Evolutionary conservation across 306 rosid species (phyloP), one percentile per base, ranked within the genome.

Genomic region (Vigna nakashimae): DNA sequence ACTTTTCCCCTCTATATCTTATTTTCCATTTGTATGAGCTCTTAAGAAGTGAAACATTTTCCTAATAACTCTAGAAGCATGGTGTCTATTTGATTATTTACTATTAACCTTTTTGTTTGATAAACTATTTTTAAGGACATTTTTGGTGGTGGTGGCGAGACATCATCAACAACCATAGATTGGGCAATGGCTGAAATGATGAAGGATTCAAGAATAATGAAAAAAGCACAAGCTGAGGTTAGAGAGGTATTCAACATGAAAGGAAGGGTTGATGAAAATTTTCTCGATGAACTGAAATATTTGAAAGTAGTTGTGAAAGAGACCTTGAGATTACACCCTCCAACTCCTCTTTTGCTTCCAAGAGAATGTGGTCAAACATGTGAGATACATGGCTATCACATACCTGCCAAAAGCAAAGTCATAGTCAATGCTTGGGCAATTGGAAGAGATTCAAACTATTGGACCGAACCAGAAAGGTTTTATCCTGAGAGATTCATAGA

Each of bases 391-490:
- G 87, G 87, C 0, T 83, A 69, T 50, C 45, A 46, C 55, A 77
- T 83, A 58, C 91, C 89, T 3, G 24, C 9, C 10, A 75, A 71
- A 46, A 68, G 60, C 30, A 83, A 62, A 50, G 81, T 78, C 5
- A 9, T 80, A 30, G 11, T 73, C 16, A 80, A 81, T 58, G 76
- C 71, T 48, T 74, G 84, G 80, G 82, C 83, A 6, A 60, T 88
- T 42, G 87, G 80, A 45, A 87, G 86, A 77, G 84, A 88, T 68
- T 76, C 87, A 22, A 40, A 76, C 22, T 57, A 75, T 7, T 84
- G 87, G 82, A 65, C 8, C 7, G 79, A 80, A 17, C 60, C 84
- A 45, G 74, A 63, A 36, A 69, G 55, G 66, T 82, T 82, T 71
- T 80, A 74, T 22, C 85, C 85, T 0, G 85, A 82, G 38, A 76